Conservation (phyloP, 2,329 filamentous ascomycete genomes). For the Verticillium nubilum region DNA sequence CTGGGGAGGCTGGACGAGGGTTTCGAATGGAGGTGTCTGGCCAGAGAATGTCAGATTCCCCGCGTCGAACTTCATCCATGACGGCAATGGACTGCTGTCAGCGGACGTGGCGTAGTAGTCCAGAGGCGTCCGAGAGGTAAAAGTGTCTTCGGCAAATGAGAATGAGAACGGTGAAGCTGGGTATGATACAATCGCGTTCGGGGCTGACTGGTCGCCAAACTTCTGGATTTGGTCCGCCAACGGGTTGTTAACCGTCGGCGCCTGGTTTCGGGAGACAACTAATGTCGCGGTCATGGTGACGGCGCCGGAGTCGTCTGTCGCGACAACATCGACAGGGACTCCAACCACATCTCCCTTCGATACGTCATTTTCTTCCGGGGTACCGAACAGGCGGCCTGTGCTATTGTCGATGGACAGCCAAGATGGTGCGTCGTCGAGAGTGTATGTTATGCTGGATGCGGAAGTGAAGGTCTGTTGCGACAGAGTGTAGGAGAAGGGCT, state of each 20-base stretch:
- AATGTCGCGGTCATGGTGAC: conserved; percentile 62
- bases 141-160: conserved; percentile 53
- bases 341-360: conserved; percentile 48
- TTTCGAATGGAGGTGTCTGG: conserved; percentile 59
- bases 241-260: conserved; percentile 50
- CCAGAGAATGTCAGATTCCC: conserved; percentile 63
- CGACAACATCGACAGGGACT: conserved; percentile 60
- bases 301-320: conserved; percentile 60
- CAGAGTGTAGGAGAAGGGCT: conserved; percentile 67
- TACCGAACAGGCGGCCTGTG: conserved; percentile 64
- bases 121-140: conserved; percentile 48
- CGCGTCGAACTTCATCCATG: conserved; percentile 75
- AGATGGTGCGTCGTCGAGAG: conserved; percentile 56
- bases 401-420: conserved; percentile 71
- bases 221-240: conserved; percentile 51
- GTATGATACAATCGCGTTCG: conserved; percentile 52
- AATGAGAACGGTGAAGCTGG: conserved; percentile 49
- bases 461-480: conserved; percentile 70
- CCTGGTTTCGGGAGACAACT: conserved; percentile 56
- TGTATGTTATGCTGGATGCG: conserved; percentile 55
- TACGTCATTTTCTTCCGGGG: conserved; percentile 50
- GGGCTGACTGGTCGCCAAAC: conserved; percentile 55
- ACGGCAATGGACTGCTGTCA: conserved; percentile 76
- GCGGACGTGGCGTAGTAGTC: conserved; percentile 74
- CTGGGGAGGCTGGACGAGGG: conserved; percentile 62